phyloP scores from a whole-genome alignment of 345 rosid genomes.

The Rhizophora apiculata region DNA sequence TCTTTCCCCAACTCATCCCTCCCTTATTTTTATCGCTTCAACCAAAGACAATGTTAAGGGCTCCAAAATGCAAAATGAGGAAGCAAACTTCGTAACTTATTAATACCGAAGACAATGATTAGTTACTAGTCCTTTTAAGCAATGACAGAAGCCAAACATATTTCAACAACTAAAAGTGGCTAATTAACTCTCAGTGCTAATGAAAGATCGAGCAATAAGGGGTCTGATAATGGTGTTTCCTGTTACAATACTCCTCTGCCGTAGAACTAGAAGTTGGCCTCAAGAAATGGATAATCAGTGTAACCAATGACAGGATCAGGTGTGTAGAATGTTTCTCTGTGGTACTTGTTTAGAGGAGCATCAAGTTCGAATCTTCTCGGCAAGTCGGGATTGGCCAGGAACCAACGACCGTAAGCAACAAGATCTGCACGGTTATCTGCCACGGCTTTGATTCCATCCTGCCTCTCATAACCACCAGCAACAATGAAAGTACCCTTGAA shows the following conservation, averaged over 20 bases:
- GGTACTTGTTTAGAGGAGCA: slow-evolving; percentile 51
- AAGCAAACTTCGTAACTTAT: too few species aligned
- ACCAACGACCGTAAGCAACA: slow-evolving; percentile 51
- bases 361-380: slow-evolving; percentile 55
- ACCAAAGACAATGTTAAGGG: too few species aligned
- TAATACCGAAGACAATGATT: too few species aligned
- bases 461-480: slow-evolving; percentile 50
- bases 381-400: slow-evolving; percentile 66
- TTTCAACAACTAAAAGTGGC: too few species aligned
- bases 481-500: slow-evolving; percentile 56
- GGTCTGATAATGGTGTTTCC: too few species aligned
- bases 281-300: slow-evolving; percentile 62
- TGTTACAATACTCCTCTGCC: background rate
- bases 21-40: too few species aligned
- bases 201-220: too few species aligned
- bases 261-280: slow-evolving; percentile 10
- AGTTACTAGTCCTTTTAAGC: too few species aligned
- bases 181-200: too few species aligned
- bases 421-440: slow-evolving; percentile 45
- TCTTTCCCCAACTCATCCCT: too few species aligned
- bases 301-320: slow-evolving; percentile 53
- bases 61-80: too few species aligned
- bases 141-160: too few species aligned
- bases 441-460: slow-evolving; percentile 43
- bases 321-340: slow-evolving; percentile 46